These are phyloP conservation scores for Chytriomyces sp. DNA, from an alignment of 192 early-diverging fungal genomes.

Conservation along the genomic window DNA sequence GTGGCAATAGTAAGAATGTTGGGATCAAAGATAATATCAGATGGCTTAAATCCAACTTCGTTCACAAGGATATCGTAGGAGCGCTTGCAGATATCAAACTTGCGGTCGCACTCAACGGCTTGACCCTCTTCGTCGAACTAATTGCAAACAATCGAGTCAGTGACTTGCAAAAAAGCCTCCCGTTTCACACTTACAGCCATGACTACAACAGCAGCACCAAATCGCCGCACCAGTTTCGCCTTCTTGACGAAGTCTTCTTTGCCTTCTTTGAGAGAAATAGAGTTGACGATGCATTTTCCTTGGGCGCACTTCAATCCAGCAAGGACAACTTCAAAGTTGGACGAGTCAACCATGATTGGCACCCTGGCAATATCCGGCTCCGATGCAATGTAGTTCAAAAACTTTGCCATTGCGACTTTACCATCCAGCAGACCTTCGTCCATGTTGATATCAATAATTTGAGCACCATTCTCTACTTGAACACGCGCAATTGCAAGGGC, in stretches of 20 bases:
- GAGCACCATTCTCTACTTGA: conserved; percentile 95
- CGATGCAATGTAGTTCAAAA: conserved; percentile 90
- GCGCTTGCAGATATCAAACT: conserved; percentile 87
- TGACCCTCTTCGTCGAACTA: conserved; percentile 93
- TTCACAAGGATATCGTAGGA: conserved; percentile 89
- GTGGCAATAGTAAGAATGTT: conserved; percentile 97
- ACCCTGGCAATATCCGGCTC: conserved; percentile 90
- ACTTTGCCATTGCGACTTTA: conserved; percentile 89
- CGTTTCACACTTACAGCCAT: conserved; percentile 74
- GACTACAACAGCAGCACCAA: conserved; percentile 93
- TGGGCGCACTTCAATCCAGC: conserved; percentile 95
- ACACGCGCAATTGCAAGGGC: conserved; percentile 89
- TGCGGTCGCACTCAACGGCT: conserved; percentile 82
- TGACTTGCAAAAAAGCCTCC: conserved; percentile 5
- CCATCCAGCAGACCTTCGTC: conserved; percentile 97
- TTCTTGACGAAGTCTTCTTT: conserved; percentile 91
- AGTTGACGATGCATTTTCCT: conserved; percentile 98
- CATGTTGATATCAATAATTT: conserved; percentile 96
- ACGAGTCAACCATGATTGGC: conserved; percentile 95
- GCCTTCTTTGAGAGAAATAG: conserved; percentile 94
- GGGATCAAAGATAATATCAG: conserved; percentile 88
- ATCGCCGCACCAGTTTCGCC: conserved; percentile 84
- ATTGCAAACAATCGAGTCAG: not conserved
- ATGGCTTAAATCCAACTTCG: conserved; percentile 80
- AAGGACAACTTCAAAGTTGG: conserved; percentile 96